Percentiles rank a stretch among this genome's conserved stretches.
Evolutionary conservation across 2,329 filamentous ascomycete species (phyloP).

Genomic region (Xylariaceae sp.): DNA sequence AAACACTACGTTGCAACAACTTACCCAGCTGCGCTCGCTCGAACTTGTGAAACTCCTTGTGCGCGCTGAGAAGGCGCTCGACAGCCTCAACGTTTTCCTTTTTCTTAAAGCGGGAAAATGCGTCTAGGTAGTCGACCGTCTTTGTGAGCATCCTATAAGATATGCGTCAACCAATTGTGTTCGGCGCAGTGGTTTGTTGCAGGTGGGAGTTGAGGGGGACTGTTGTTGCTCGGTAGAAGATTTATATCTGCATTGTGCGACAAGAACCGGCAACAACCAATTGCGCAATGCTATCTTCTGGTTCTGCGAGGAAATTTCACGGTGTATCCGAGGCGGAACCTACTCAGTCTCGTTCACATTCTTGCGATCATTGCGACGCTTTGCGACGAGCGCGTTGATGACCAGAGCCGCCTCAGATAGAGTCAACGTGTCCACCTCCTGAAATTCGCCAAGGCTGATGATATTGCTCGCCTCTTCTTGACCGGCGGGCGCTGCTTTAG

Average conservation of each 20-base stretch:
- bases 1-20: conserved; percentile 17
- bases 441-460: conserved; percentile 89
- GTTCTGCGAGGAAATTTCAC: background rate
- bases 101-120: conserved; percentile 93
- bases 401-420: conserved; percentile 89
- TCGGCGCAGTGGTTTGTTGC: too few relatives aligned
- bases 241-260: too few relatives aligned
- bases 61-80: conserved; percentile 75
- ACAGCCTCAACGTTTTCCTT: conserved; percentile 95
- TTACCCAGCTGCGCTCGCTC: conserved; percentile 88
- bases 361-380: conserved; percentile 74
- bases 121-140: conserved; percentile 87
- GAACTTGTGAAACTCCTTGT: conserved; percentile 80
- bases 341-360: conserved; percentile 83
- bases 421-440: conserved; percentile 85
- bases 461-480: conserved; percentile 83
- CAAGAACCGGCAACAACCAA: too few relatives aligned
- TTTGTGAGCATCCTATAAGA: conserved; percentile 67
- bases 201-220: too few relatives aligned
- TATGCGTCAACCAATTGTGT: conserved; percentile 4
- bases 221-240: too few relatives aligned
- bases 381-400: conserved; percentile 81
- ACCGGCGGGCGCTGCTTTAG: conserved; percentile 64
- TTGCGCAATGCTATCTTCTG: too few relatives aligned
- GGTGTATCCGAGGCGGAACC: conserved; percentile 23